Base-by-base conservation (phyloP, 805 yeast genomes). In the Yarrowia yakushimensis region DNA sequence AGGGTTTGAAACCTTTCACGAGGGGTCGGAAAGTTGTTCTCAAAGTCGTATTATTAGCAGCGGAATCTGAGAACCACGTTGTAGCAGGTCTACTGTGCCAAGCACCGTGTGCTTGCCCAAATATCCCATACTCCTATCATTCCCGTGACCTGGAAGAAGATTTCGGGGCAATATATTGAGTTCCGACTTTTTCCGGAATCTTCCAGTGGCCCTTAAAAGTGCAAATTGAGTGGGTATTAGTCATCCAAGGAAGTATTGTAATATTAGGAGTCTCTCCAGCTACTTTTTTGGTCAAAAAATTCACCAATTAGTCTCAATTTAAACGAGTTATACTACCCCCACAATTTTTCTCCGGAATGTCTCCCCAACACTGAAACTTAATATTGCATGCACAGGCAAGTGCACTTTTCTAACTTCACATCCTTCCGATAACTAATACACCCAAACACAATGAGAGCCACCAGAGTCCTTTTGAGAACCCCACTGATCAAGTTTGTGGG, bases 401-500 rank as follows among this genome's bases (percentile, higher is more conserved):
- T 48, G 23, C 57, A 48, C 57, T 48, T 52, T 52, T 52, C 43
- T 34, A 52, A n/a, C 59, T 52, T 52, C 59, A 52, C 43, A 25
- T 43, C 36, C 59, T 36, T 31, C 55, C 60, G 60, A 52, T 27
- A 39, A 55, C 48, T 30, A 27, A 27, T 41, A 43, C 57, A 57
- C 30, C 55, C 15, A 18, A 22, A 31, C 37, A 48, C 55, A 60
- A 74, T 74, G 77, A 69, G 74, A 50, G 60, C 70, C 31, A 59
- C 77, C 22, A 28, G 65, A 28, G 65, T 64, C 17, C 65, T 66
- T 10, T 64, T 68, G 50, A 69, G 75, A 63, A 69, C 73, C 23
- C 97, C 96, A 15, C 78, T 85, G 73, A 93, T 93, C 76, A 87
- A 86, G 71, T 93, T 93, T 72, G 82, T 90, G 50, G 97, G 97